Evolutionary conservation across 2,329 filamentous ascomycete genomes (phyloP).

Genomic region (Niveomyces coronatus): DNA sequence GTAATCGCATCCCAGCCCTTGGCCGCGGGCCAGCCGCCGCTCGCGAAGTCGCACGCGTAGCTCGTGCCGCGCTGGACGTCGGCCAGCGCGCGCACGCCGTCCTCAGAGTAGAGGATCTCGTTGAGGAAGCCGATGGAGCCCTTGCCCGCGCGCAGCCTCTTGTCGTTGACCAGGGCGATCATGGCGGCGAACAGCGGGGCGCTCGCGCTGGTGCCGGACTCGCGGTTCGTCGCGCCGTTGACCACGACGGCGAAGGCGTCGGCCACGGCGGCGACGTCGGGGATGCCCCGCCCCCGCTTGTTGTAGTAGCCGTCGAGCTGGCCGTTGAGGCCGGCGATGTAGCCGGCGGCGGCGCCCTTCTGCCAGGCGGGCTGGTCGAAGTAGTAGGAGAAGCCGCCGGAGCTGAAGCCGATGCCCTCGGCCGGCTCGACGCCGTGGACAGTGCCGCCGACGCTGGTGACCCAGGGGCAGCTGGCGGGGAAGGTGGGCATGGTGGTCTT

Average conservation of each 20-base stretch:
- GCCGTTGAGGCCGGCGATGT: conserved; percentile 29
- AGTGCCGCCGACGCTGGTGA: conserved; percentile 31
- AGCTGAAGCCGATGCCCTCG: conserved; percentile 23
- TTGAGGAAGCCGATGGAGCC: conserved; percentile 9
- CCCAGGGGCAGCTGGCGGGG: conserved; percentile 34
- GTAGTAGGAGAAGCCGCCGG: conserved; percentile 38
- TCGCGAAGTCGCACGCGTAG: conserved; percentile 4
- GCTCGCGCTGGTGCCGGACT: conserved; percentile 12
- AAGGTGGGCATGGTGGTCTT: conserved; percentile 44
- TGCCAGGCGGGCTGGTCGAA: conserved; percentile 33
- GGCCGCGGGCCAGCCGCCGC: conserved; percentile 7
- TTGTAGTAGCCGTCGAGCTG: conserved; percentile 36
- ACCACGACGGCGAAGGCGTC: conserved; percentile 35
- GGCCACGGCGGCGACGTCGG: conserved; percentile 36
- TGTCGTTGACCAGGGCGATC: conserved; percentile 10
- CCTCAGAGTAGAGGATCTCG: conserved; percentile 7
- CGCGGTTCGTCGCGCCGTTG: conserved; percentile 18
- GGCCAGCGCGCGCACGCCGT: neutral
- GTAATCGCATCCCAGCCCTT: conserved; percentile 9
- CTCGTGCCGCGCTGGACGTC: conserved; percentile 5
- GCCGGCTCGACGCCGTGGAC: conserved; percentile 21
- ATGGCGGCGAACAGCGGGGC: conserved; percentile 10
- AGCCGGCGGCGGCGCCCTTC: conserved; percentile 23
- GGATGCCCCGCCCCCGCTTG: conserved; percentile 32
- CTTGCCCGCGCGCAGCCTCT: conserved; percentile 8